These are phyloP conservation scores for Beauveria brongniartii DNA, from an alignment of 2,329 filamentous ascomycete genomes.

Conservation along the genomic window DNA sequence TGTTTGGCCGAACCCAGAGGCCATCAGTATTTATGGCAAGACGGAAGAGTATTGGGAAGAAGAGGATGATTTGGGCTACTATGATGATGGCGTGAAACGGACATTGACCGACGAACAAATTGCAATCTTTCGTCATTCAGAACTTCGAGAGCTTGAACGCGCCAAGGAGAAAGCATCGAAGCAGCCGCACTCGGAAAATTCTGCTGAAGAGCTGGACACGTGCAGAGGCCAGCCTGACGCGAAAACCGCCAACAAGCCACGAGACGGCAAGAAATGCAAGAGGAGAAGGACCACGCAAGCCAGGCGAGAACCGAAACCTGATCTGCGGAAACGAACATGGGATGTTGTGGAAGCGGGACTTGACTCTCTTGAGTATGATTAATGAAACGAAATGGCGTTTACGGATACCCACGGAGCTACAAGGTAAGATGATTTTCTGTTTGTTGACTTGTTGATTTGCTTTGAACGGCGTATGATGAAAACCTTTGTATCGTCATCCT, in stretches of 20 bases:
- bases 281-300: slow-evolving; percentile 32
- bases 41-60: slow-evolving; percentile 27
- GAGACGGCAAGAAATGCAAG: slow-evolving; percentile 20
- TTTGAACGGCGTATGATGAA: slow-evolving; percentile 59
- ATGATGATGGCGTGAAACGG: slow-evolving; percentile 76
- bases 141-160: slow-evolving; percentile 65
- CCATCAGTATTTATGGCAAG: slow-evolving; percentile 21
- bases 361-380: slow-evolving; percentile 53
- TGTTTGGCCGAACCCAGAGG: slow-evolving; percentile 23
- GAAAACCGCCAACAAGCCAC: background rate
- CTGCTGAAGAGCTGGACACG: slow-evolving; percentile 13
- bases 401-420: slow-evolving; percentile 17
- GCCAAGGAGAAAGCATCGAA: slow-evolving; percentile 29
- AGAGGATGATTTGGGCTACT: slow-evolving; percentile 71
- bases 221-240: background rate
- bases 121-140: slow-evolving; percentile 80
- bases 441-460: slow-evolving; percentile 7
- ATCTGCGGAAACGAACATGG: slow-evolving; percentile 59
- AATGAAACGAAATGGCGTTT: slow-evolving; percentile 47
- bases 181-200: background rate
- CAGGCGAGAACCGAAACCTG: slow-evolving; percentile 45
- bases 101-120: slow-evolving; percentile 90
- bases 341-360: slow-evolving; percentile 55
- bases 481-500: slow-evolving; percentile 90
- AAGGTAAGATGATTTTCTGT: slow-evolving; percentile 7